A percentile compares a stretch with the other conserved stretches of the same genome.
Evolutionary conservation across 1,284 basidiomycete genomes (phyloP).

Genomic region (Tilletia horrida): DNA sequence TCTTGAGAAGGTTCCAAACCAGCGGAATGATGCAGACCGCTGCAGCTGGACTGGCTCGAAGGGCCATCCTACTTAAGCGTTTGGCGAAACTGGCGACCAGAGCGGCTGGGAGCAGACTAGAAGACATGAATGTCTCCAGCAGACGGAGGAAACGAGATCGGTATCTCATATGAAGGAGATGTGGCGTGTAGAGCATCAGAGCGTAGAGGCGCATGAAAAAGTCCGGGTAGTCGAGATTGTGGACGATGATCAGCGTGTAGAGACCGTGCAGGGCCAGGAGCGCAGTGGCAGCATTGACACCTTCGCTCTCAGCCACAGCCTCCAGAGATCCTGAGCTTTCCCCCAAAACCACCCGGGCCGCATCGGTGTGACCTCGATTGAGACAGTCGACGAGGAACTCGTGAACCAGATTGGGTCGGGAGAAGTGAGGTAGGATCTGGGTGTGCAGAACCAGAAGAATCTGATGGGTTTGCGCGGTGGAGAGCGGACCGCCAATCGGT

Average conservation of each 20-base stretch:
- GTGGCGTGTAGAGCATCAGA: slow-evolving; percentile 61
- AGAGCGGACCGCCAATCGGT: slow-evolving; percentile 57
- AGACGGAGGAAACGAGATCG: slow-evolving; percentile 92
- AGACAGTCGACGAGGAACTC: slow-evolving; percentile 90
- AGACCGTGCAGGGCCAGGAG: slow-evolving; percentile 86
- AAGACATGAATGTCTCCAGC: slow-evolving; percentile 81
- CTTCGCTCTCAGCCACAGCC: slow-evolving; percentile 60
- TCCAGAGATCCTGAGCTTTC: not conserved
- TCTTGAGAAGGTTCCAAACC: slow-evolving; percentile 89
- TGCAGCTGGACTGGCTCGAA: slow-evolving; percentile 82
- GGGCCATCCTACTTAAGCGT: slow-evolving; percentile 76
- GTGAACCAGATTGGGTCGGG: slow-evolving; percentile 71
- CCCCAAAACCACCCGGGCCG: not conserved
- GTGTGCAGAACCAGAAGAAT: slow-evolving; percentile 76
- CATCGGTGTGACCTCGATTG: slow-evolving; percentile 53
- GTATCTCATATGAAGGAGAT: slow-evolving; percentile 82
- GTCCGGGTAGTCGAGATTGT: slow-evolving; percentile 91
- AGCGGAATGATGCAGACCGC: slow-evolving; percentile 88
- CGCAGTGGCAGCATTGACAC: slow-evolving; percentile 64
- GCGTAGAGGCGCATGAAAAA: slow-evolving; percentile 93
- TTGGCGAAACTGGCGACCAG: slow-evolving; percentile 93
- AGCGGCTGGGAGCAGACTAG: slow-evolving; percentile 83
- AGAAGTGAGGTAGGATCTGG: slow-evolving; percentile 78
- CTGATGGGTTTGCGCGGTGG: slow-evolving; percentile 61
- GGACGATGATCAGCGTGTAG: slow-evolving; percentile 84